Percentiles rank a stretch among this genome's conserved stretches.
phyloP scores from a whole-genome alignment of 768 basidiomycete species.

The Auricularia sp. region DNA sequence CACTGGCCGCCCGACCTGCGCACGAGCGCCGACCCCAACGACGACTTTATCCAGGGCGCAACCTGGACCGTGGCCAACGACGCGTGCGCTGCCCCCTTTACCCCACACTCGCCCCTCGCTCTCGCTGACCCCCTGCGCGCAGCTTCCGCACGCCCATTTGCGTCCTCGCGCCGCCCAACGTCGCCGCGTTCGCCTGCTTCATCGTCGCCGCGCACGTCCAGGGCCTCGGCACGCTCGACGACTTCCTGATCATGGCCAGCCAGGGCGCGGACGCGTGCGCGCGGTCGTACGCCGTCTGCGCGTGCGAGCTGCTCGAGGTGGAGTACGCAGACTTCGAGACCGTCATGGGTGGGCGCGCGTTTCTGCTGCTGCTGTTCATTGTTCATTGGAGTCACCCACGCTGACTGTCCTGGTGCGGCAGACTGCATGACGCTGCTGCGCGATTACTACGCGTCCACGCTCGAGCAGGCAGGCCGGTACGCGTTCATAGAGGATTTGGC shows the following conservation, averaged over 20 bases:
- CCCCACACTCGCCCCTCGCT: neutral
- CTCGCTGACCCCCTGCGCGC: slow-evolving; percentile 6
- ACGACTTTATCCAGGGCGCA: slow-evolving; percentile 42
- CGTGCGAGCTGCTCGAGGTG: neutral
- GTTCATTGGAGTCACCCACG: neutral
- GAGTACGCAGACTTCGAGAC: neutral
- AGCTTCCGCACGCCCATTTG: slow-evolving; percentile 78
- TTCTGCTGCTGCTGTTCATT: neutral
- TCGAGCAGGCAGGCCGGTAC: neutral
- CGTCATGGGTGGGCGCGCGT: neutral
- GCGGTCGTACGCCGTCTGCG: neutral
- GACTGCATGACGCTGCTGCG: neutral
- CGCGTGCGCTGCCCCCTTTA: slow-evolving; percentile 43
- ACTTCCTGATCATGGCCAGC: neutral
- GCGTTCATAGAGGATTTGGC: neutral
- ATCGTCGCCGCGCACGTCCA: slow-evolving; percentile 38
- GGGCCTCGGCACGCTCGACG: neutral
- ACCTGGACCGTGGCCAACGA: slow-evolving; percentile 84
- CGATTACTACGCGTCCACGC: neutral
- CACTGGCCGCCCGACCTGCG: slow-evolving; percentile 32
- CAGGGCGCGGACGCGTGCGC: neutral
- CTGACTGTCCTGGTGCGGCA: neutral
- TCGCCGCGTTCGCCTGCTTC: slow-evolving; percentile 70
- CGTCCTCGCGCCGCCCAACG: slow-evolving; percentile 53
- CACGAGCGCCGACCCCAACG: slow-evolving; percentile 3